Evolutionary conservation across 495 filamentous ascomycete genomes (phyloP), one percentile per base, ranked within the genome.

Genomic region (Poronia punctata): DNA sequence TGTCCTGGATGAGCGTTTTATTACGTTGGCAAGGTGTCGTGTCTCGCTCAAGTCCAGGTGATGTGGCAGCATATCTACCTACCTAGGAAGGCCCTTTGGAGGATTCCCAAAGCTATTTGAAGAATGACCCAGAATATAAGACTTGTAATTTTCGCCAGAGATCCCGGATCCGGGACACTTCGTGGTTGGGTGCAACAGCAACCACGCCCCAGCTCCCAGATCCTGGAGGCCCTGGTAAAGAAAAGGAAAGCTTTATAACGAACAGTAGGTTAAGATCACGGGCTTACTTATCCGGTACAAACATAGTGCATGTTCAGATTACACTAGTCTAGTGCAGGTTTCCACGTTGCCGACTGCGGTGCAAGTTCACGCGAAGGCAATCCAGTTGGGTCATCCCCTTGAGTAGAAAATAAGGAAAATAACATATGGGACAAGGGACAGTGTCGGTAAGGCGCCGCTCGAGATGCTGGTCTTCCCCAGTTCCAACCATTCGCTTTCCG

Each of bases 141-240:
- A n/a, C 27, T 30, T 30, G 15, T 30, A 30, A 30, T 30, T 30
- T n/a, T n/a, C 27, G 27, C 27, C 27, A 30, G 27, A 30, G 27
- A 30, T 30, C 27, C 27, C 27, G 27, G 27, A 30, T 30, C 27
- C 27, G 11, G 27, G 27, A 30, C 27, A 14, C 27, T 30, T 30
- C 27, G 27, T 30, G 11, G 27, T 14, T 30, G 4, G 27, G 27
- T 30, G 11, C 27, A 30, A n/a, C 27, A 14, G 27, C 27, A 30
- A 14, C 15, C 27, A 5, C n/a, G 27, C 27, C 27, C 27, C 27
- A 14, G 27, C 11, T 14, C 27, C 27, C 27, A 14, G 27, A 30
- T 30, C 27, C 4, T 14, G 4, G 27, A 30, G 27, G 27, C 11
- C 27, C 15, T n/a, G 27, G 27, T 30, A 30, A 14, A 30, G 27